Evolutionary conservation across 306 rosid genomes (phyloP), one percentile per base, ranked within the genome.

Genomic region (Sphenostylis stenocarpa): DNA sequence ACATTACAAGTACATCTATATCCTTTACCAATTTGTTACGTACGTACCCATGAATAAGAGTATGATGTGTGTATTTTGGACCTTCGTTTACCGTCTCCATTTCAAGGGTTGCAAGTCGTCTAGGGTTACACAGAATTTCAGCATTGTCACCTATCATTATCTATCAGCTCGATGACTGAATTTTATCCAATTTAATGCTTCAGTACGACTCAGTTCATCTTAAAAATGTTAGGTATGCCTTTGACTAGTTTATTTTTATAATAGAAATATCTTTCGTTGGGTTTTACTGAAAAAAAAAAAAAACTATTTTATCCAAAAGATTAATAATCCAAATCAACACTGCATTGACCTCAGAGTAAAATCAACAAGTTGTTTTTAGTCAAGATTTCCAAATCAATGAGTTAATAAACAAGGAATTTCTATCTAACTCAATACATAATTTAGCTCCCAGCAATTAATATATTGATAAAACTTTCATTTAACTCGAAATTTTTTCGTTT

Each of bases 1-100:
- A 72, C 64, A 77, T 77, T 77, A 33, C 24, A 3, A 70, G 55
- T 76, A 43, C 73, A 2, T 77, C 7, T 51, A 5, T 71, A 47
- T 51, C 78, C 39, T 44, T 49, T 6, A 8, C 47, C 14, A 29
- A 15, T 60, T 29, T 70, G 26, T 11, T 11, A 39, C 45, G 38
- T 66, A 31, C 20, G 48, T 61, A 70, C 28, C 58, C 29, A 62
- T 49, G 39, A 61, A 39, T 81, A 45, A 61, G 67, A 62, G 73
- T 51, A 75, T 26, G 44, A 56, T 72, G 45, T 41, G 8, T 70
- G 68, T 62, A 13, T 24, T 67, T 74, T 74, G 14, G 34, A 57
- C 14, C 9, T 36, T 39, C 16, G 13, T 62, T 58, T 75, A 15
- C 34, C 9, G 20, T 38, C 28, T 67, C 21, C 1, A 47, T 43